Base-by-base conservation (phyloP, 805 yeast species). In the Metschnikowia chrysomelidarum region DNA sequence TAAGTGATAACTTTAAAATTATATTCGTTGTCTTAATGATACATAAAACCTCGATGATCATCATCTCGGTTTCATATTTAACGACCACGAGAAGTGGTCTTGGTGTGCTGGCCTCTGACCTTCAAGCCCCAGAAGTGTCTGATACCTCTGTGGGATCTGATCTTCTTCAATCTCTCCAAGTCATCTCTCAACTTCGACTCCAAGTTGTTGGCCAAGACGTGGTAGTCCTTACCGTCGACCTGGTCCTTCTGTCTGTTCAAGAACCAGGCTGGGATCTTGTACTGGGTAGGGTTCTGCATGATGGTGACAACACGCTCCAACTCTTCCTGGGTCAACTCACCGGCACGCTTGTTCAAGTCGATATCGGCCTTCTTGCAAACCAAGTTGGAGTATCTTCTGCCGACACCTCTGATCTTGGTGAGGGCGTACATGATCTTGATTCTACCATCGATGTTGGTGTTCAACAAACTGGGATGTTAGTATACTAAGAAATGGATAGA, bases 51-150 rank as follows among this genome's bases (percentile, higher is more conserved):
- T 32, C 24, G 15, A 15, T 19, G 15, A 24, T 29, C 19, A 26
- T n/a, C 29, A 24, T 24, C 29, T 18, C 41, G n/a, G n/a, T n/a
- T n/a, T n/a, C n/a, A n/a, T n/a, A n/a, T n/a, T 59, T 60, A 67
- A 60, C 67, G 71, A 59, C 95, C 89, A 80, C 98, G 88, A 73
- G 97, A 95, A 64, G 99, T 93, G 72, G 98, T 91, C 86, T 93
- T 93, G 83, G 99, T 93, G 81, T 93, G 99, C 82, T 93, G 98
- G 79, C 98, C 98, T 83, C 98, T 88, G 75, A 94, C 98, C 81
- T 93, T 93, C 73, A 93, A 80, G 73, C 97, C 97, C 98, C 97
- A 93, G 91, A 82, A 89, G 82, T 93, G 99, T 84, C 99, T 88
- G 75, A 93, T 84, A 91, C 99, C 99, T 78, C 98, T 82, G 93